Percentiles rank a stretch among this genome's conserved stretches.
These are phyloP conservation scores for Panellus pusillus DNA, from an alignment of 768 basidiomycete genomes.

Conservation along the genomic window DNA sequence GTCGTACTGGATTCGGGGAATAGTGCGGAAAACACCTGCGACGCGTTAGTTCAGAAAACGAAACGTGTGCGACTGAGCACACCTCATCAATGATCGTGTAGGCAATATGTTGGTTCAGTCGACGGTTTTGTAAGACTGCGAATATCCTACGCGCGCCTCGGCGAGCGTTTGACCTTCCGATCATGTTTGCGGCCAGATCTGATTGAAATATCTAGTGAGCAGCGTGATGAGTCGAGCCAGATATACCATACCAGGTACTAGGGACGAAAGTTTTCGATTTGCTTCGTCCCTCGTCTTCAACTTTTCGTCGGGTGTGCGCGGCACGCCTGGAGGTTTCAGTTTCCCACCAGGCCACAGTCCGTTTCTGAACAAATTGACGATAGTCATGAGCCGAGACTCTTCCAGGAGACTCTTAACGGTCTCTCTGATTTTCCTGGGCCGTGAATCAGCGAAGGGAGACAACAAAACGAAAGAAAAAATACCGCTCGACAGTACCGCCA, in stretches of 20 bases:
- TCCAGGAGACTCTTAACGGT: constrained; percentile 63
- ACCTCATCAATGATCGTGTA: constrained; percentile 93
- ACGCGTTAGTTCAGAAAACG: neutral
- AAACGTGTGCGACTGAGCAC: constrained; percentile 14
- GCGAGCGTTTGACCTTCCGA: constrained; percentile 93
- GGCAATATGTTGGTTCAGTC: constrained; percentile 92
- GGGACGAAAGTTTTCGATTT: constrained; percentile 82
- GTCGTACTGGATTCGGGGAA: constrained; percentile 50
- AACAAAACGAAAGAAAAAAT: constrained; percentile 1
- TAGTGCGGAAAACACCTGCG: constrained; percentile 57
- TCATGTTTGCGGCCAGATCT: constrained; percentile 98
- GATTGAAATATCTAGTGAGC: neutral
- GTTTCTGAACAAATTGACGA: constrained; percentile 68
- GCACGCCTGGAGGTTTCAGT: constrained; percentile 54
- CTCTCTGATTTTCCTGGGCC: constrained; percentile 81
- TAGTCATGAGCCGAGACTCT: constrained; percentile 67
- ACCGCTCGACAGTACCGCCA: constrained; percentile 96
- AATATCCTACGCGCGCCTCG: constrained; percentile 92
- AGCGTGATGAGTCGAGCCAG: neutral
- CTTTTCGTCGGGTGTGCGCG: constrained; percentile 84
- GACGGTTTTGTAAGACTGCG: constrained; percentile 88
- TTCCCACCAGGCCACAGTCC: constrained; percentile 86
- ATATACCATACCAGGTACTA: constrained; percentile 76
- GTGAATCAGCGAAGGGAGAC: neutral
- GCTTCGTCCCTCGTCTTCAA: constrained; percentile 80